Evolutionary conservation across 2,329 filamentous ascomycete genomes (phyloP).

Genomic region (Stagonosporopsis rhizophila): DNA sequence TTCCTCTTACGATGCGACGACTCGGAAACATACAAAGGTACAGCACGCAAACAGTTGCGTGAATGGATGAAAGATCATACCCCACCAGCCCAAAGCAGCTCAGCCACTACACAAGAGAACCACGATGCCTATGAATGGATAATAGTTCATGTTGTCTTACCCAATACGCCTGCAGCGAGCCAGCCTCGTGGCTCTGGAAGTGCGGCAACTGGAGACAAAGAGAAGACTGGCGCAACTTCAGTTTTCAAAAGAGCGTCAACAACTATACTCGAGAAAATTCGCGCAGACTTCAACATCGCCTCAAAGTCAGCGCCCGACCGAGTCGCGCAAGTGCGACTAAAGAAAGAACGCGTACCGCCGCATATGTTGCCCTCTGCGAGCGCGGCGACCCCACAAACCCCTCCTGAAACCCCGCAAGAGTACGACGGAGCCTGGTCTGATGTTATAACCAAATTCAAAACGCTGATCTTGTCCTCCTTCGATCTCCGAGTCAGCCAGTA

Average conservation of each 20-base stretch:
- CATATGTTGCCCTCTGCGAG: conserved; percentile 54
- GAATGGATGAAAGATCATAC: conserved; percentile 89
- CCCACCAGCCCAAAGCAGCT: conserved; percentile 61
- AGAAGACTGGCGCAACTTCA: conserved; percentile 70
- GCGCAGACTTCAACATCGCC: conserved; percentile 85
- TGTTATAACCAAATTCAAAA: conserved; percentile 84
- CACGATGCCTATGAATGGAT: conserved; percentile 98
- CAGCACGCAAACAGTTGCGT: conserved; percentile 76
- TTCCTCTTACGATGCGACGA: conserved; percentile 92
- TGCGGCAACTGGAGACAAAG: conserved; percentile 63
- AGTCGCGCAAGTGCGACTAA: conserved; percentile 83
- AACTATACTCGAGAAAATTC: conserved; percentile 87
- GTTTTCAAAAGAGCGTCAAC: conserved; percentile 81
- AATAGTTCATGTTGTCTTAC: conserved; percentile 88
- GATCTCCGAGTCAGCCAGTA: conserved; percentile 91
- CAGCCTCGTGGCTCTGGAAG: conserved; percentile 70
- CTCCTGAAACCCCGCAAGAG: conserved; percentile 74
- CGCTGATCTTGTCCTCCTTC: conserved; percentile 85
- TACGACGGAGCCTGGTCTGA: conserved; percentile 84
- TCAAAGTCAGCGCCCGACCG: conserved; percentile 77
- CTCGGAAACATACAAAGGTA: conserved; percentile 88
- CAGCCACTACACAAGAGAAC: conserved; percentile 76
- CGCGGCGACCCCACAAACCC: conserved; percentile 43
- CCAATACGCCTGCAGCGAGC: conserved; percentile 80
- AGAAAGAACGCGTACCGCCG: conserved; percentile 56